phyloP scores from a whole-genome alignment of 345 rosid genomes.

The Sonneratia alba region DNA sequence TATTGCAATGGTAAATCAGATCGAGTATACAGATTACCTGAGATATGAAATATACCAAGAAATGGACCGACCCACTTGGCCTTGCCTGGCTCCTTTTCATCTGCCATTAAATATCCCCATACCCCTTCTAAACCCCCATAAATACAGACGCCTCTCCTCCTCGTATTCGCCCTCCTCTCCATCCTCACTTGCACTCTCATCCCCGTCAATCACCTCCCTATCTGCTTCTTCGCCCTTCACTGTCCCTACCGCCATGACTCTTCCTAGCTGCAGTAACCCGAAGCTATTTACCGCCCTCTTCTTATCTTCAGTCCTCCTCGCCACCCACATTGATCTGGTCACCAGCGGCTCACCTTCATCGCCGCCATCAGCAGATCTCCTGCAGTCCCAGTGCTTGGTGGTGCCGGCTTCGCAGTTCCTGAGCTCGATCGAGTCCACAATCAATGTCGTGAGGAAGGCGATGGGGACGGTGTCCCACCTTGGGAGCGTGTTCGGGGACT shows the following conservation, averaged over 20 bases:
- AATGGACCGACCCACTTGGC: background rate
- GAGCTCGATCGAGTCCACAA: conserved; percentile 10
- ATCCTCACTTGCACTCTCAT: background rate
- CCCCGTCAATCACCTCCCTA: background rate
- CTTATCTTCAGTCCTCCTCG: background rate
- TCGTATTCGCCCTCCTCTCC: background rate
- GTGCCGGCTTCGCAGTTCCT: conserved; percentile 12
- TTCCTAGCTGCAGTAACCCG: background rate
- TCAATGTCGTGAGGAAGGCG: conserved; percentile 10
- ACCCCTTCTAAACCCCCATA: background rate
- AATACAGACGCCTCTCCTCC: background rate
- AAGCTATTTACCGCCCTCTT: background rate
- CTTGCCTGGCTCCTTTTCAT: background rate
- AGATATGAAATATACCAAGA: too few species aligned
- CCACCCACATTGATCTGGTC: conserved; percentile 1
- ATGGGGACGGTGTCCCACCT: conserved; percentile 15
- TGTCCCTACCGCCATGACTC: background rate
- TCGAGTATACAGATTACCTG: too few species aligned
- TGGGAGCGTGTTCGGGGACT: conserved; percentile 12
- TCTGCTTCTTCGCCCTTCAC: too few species aligned
- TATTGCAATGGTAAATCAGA: too few species aligned
- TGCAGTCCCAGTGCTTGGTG: conserved; percentile 12
- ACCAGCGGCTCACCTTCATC: background rate
- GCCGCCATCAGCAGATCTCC: background rate
- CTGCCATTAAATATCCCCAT: background rate